These are phyloP conservation scores for Cyclotella sp. DNA, from an alignment of 108 stramenopile genomes.

Conservation along the genomic window DNA sequence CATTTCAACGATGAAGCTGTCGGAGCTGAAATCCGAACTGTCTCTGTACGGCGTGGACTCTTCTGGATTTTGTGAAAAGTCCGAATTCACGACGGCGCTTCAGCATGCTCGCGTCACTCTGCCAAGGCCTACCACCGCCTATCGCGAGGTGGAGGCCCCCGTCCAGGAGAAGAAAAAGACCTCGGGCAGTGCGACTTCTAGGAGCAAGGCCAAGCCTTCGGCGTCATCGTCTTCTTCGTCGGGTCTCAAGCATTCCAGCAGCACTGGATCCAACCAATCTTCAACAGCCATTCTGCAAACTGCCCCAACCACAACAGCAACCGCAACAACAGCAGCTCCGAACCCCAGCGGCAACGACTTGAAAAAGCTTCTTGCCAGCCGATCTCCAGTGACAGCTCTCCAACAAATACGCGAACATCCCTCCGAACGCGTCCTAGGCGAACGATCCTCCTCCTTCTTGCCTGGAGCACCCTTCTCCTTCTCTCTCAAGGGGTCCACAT, in stretches of 20 bases:
- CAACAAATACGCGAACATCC: slow-evolving; percentile 46
- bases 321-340: slow-evolving; percentile 10
- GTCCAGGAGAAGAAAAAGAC: slow-evolving; percentile 13
- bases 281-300: background rate
- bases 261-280: slow-evolving; percentile 9
- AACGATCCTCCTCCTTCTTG: slow-evolving; percentile 37
- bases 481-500: slow-evolving; percentile 31
- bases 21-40: slow-evolving; percentile 49
- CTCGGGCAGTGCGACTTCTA: background rate
- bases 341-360: slow-evolving; percentile 9
- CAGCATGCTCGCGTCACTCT: slow-evolving; percentile 37
- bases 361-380: slow-evolving; percentile 29
- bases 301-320: slow-evolving; percentile 15
- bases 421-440: slow-evolving; percentile 27
- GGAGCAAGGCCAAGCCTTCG: slow-evolving; percentile 3
- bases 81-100: slow-evolving; percentile 38
- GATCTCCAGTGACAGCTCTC: slow-evolving; percentile 34
- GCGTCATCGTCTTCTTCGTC: background rate
- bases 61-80: slow-evolving; percentile 43
- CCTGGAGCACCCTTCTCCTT: slow-evolving; percentile 52
- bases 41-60: slow-evolving; percentile 46
- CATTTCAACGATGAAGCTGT: slow-evolving; percentile 47
- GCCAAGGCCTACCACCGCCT: slow-evolving; percentile 44
- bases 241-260: background rate
- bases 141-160: slow-evolving; percentile 22